Evolutionary conservation across 2,329 filamentous ascomycete genomes (phyloP), one percentile per base, ranked within the genome.

Genomic region (Huntiella savannae): DNA sequence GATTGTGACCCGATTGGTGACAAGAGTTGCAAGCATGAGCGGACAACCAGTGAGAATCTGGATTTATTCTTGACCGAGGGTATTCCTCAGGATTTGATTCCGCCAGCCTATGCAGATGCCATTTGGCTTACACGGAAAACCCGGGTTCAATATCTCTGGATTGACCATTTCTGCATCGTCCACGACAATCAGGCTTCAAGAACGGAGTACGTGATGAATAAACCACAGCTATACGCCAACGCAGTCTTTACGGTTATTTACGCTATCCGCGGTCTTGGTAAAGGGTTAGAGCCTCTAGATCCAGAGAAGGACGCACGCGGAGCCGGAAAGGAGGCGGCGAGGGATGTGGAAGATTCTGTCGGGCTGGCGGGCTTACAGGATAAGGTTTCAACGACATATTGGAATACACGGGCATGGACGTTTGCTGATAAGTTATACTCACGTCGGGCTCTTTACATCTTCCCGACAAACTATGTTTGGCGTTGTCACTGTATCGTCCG

Each of bases 331-430:
- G 53, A 66, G n/a, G 49, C 57, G 28, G 22, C 22, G 22, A 28
- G 22, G 8, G 50, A 58, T 6, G 64, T 62, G 2, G 55, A 52
- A 8, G 66, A 64, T 64, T 61, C 58, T 47, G 57, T 55, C 1
- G 58, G 64, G 32, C 62, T 59, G 32, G 67, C 64, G 64, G 66
- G 64, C 4, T 53, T 67, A 13, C 62, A 66, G 49, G 64, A 67
- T 49, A 62, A 67, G 16, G 49, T 56, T 6, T 56, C 66, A 10
- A 63, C 63, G 1, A 28, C 22, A 28, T 28, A 28, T 28, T 28
- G 22, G 22, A 28, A 28, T 28, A 28, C 22, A 28, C 22, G 22
- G 22, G 22, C 22, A 28, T 67, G 64, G 64, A 53, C 59, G 3
- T 28, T 28, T 28, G 22, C 7, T 28, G 22, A 28, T 10, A 56